Percentiles rank a stretch among this genome's conserved stretches.
phyloP scores from a whole-genome alignment of 163 green algal species.

The Volvox carteri region DNA sequence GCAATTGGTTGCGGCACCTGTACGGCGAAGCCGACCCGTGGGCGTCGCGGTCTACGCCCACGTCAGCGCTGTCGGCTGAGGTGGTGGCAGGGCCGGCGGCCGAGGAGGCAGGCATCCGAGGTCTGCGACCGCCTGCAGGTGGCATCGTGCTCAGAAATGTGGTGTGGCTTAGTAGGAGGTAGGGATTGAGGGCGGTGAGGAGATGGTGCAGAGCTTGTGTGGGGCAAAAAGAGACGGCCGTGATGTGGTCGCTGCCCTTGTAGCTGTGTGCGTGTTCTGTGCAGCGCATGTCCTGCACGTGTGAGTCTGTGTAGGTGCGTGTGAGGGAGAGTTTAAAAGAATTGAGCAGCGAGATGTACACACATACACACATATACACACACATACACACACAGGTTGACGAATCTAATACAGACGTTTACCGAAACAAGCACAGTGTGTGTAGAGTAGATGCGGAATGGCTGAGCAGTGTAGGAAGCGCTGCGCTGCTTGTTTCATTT shows the following conservation, averaged over 20 bases:
- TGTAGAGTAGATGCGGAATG: too few relatives aligned
- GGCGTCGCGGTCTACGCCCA: not conserved
- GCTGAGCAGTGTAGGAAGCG: too few relatives aligned
- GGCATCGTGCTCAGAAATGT: constrained; percentile 46
- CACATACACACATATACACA: too few relatives aligned
- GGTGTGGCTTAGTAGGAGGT: constrained; percentile 47
- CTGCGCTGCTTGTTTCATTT: too few relatives aligned
- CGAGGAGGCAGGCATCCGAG: not conserved
- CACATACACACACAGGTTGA: too few relatives aligned
- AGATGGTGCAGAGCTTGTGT: not conserved
- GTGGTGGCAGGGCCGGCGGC: constrained; percentile 23
- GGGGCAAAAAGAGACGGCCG: not conserved
- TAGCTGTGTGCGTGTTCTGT: too few relatives aligned
- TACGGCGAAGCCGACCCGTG: not conserved
- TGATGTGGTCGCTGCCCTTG: too few relatives aligned
- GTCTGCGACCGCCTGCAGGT: constrained; percentile 8
- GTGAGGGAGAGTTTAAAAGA: not conserved
- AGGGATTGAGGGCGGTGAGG: not conserved
- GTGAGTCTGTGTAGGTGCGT: not conserved
- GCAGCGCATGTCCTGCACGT: too few relatives aligned
- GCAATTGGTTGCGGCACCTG: constrained; percentile 33
- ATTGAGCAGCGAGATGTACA: too few relatives aligned
- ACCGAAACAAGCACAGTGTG: too few relatives aligned
- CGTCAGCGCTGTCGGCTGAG: not conserved
- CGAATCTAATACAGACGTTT: too few relatives aligned